A percentile compares a stretch with the other conserved stretches of the same genome.
Evolutionary conservation across 805 yeast species (phyloP).

Genomic region (Clavispora phyllophila): DNA sequence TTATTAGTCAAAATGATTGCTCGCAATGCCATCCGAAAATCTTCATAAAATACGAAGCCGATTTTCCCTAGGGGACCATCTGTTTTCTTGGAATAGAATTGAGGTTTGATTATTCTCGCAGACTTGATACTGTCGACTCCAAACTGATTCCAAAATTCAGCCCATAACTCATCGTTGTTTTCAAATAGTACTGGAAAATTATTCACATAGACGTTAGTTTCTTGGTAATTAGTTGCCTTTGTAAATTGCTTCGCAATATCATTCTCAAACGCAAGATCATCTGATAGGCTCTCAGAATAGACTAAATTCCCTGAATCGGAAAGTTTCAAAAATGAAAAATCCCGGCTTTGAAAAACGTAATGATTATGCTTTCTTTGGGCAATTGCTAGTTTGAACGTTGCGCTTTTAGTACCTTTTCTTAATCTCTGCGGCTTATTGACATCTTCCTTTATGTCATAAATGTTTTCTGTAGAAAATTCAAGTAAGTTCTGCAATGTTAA

Average conservation of each 20-base stretch:
- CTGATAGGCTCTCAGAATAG: background rate
- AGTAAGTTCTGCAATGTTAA: slow-evolving; percentile 44
- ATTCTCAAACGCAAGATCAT: background rate
- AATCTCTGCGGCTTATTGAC: slow-evolving; percentile 1
- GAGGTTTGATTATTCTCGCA: slow-evolving; percentile 40
- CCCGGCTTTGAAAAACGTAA: slow-evolving; percentile 13
- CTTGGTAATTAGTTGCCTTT: slow-evolving; percentile 42
- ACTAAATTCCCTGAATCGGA: background rate
- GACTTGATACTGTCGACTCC: slow-evolving; percentile 29
- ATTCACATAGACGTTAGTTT: slow-evolving; percentile 69
- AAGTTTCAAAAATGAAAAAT: slow-evolving; percentile 2
- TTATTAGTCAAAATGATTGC: slow-evolving; percentile 58
- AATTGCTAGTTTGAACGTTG: slow-evolving; percentile 21
- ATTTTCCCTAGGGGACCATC: slow-evolving; percentile 12
- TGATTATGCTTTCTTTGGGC: slow-evolving; percentile 36
- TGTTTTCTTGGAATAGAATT: slow-evolving; percentile 22
- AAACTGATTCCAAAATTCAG: slow-evolving; percentile 34
- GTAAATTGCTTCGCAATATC: slow-evolving; percentile 9
- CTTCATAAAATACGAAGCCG: slow-evolving; percentile 64
- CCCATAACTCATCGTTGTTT: slow-evolving; percentile 47
- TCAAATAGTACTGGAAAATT: slow-evolving; percentile 51
- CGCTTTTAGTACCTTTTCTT: background rate
- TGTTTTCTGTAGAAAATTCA: slow-evolving; percentile 26
- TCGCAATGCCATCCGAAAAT: slow-evolving; percentile 52
- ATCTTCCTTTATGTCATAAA: slow-evolving; percentile 18